Conservation (phyloP, 805 yeast genomes). For the Starmerella apicola region DNA sequence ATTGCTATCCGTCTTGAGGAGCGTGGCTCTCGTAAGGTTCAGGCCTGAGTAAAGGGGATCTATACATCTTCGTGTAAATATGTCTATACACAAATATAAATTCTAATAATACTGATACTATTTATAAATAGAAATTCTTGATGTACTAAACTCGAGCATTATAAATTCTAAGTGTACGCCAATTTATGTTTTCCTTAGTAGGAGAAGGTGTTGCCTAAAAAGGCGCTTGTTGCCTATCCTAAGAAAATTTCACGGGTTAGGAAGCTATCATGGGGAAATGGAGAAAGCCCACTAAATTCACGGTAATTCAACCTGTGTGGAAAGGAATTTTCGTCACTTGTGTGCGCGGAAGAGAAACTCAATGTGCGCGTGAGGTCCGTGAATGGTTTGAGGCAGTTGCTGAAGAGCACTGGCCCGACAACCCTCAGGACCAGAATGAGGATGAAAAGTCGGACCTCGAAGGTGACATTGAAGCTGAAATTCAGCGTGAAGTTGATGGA, state of each 20-base stretch:
- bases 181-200: too few species aligned
- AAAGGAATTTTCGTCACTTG: slow-evolving; percentile 86
- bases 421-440: slow-evolving; percentile 23
- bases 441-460: slow-evolving; percentile 31
- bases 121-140: too few species aligned
- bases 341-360: slow-evolving; percentile 56
- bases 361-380: slow-evolving; percentile 19
- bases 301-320: slow-evolving; percentile 61
- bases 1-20: slow-evolving; percentile 44
- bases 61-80: too few species aligned
- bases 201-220: too few species aligned
- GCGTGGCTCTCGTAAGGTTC: slow-evolving; percentile 18
- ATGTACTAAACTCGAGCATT: too few species aligned
- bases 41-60: too few species aligned
- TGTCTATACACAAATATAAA: too few species aligned
- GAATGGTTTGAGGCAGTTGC: slow-evolving; percentile 29
- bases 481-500: slow-evolving; percentile 50
- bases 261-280: slow-evolving; percentile 11
- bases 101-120: too few species aligned
- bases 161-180: too few species aligned
- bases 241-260: neutral
- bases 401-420: slow-evolving; percentile 21
- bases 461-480: slow-evolving; percentile 58
- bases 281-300: slow-evolving; percentile 14
- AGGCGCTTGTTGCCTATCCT: too few species aligned